Percentiles rank a stretch among this genome's conserved stretches.
Conservation (phyloP, 768 basidiomycete species). For the Lactifluus subvellereus region DNA sequence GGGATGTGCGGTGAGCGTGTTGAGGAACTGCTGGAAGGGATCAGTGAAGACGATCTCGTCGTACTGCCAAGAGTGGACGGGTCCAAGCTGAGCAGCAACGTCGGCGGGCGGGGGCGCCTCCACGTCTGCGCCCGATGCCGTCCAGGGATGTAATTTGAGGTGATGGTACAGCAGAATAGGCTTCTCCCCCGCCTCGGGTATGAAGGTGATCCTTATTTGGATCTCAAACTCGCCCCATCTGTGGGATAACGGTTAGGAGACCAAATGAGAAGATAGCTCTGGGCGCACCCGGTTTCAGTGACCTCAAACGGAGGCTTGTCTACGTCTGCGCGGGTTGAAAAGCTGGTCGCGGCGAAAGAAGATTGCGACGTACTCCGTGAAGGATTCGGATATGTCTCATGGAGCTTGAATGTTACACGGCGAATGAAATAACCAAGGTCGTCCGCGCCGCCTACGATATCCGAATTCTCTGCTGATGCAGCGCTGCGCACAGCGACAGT, state of each 20-base stretch:
- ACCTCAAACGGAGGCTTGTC: slow-evolving; percentile 95
- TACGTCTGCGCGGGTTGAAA: slow-evolving; percentile 47
- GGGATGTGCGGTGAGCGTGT: slow-evolving; percentile 71
- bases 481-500: slow-evolving; percentile 93
- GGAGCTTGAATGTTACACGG: slow-evolving; percentile 93
- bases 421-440: slow-evolving; percentile 91
- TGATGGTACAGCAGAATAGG: slow-evolving; percentile 84
- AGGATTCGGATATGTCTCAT: slow-evolving; percentile 93
- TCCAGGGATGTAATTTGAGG: slow-evolving; percentile 93
- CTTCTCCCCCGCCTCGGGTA: slow-evolving; percentile 87
- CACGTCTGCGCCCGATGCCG: slow-evolving; percentile 53
- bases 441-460: slow-evolving; percentile 84
- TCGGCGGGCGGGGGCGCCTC: slow-evolving; percentile 65
- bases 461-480: slow-evolving; percentile 62
- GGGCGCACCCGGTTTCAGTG: slow-evolving; percentile 84
- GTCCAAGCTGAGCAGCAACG: slow-evolving; percentile 58
- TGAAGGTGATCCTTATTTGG: slow-evolving; percentile 84
- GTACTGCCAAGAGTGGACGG: slow-evolving; percentile 97
- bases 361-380: slow-evolving; percentile 64
- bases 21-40: slow-evolving; percentile 82
- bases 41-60: slow-evolving; percentile 97
- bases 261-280: neutral
- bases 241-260: neutral
- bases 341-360: neutral
- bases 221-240: slow-evolving; percentile 99